A percentile compares a stretch with the other conserved stretches of the same genome.
Conservation (phyloP, 1,139 yeast genomes). For the Sugiyamaella grinbergsii region DNA sequence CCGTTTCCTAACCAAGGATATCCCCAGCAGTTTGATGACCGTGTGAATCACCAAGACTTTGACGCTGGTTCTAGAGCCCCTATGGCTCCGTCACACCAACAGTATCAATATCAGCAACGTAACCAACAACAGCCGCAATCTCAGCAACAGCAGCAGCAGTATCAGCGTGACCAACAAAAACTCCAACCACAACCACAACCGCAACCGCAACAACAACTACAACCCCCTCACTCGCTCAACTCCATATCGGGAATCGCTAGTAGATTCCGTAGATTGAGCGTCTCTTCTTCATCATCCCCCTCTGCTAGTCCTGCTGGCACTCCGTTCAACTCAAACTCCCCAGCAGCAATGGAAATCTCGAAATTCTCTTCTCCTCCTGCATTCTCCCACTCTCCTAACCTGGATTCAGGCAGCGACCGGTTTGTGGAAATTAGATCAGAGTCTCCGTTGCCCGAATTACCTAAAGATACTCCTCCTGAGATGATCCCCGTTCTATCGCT, state of each 20-base stretch:
- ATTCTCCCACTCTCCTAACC: background rate
- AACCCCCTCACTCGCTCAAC: slow-evolving; percentile 10
- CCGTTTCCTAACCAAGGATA: background rate
- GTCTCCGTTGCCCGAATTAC: slow-evolving; percentile 29
- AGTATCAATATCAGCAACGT: background rate
- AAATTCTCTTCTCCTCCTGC: slow-evolving; percentile 25
- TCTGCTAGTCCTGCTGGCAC: slow-evolving; percentile 17
- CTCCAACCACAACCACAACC: background rate
- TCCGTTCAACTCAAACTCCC: slow-evolving; percentile 22
- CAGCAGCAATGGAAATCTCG: slow-evolving; percentile 26
- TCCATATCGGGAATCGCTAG: slow-evolving; percentile 15
- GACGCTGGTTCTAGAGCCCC: slow-evolving; percentile 4
- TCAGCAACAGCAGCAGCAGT: background rate
- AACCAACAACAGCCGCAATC: background rate
- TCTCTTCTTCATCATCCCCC: slow-evolving; percentile 22
- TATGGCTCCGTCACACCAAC: background rate
- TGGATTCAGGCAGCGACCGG: background rate
- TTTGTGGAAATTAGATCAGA: slow-evolving; percentile 3
- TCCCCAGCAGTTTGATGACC: background rate
- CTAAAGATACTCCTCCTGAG: slow-evolving; percentile 50
- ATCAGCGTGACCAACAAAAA: background rate
- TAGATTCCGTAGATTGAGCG: slow-evolving; percentile 19
- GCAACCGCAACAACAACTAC: slow-evolving; percentile 3
- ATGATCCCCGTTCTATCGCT: slow-evolving; percentile 57
- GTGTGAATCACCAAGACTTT: background rate